Evolutionary conservation across 1,284 basidiomycete species (phyloP).

Genomic region (Rhodotorula sp.): DNA sequence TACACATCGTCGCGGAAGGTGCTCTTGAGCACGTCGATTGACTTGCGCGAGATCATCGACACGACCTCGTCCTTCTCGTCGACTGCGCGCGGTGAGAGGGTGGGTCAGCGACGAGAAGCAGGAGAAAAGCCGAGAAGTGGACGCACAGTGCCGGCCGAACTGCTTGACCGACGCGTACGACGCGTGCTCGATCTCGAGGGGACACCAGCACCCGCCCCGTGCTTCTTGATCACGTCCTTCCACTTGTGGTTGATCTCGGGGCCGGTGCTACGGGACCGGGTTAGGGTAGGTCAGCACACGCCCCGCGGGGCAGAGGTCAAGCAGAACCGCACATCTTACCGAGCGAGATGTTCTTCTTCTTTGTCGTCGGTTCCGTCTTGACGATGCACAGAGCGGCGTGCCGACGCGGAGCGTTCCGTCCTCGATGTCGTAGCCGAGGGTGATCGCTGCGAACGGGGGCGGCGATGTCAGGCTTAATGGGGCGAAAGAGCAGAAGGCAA

Average conservation of each 20-base stretch:
- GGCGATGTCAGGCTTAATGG: too few relatives aligned
- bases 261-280: slow-evolving; percentile 65
- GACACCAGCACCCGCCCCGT: slow-evolving; percentile 90
- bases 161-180: slow-evolving; percentile 94
- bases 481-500: not conserved
- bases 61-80: slow-evolving; percentile 94
- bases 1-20: slow-evolving; percentile 39
- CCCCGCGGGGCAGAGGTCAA: accelerated
- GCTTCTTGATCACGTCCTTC: slow-evolving; percentile 79
- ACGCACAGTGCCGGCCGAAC: slow-evolving; percentile 62
- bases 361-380: slow-evolving; percentile 78
- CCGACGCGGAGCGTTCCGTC: slow-evolving; percentile 88
- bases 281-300: slow-evolving; percentile 2
- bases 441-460: slow-evolving; percentile 59
- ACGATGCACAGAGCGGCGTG: slow-evolving; percentile 94
- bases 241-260: slow-evolving; percentile 77
- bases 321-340: slow-evolving; percentile 79
- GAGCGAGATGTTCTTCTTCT: slow-evolving; percentile 86
- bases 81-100: slow-evolving; percentile 51
- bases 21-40: slow-evolving; percentile 93
- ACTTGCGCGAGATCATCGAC: slow-evolving; percentile 85
- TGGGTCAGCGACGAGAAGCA: slow-evolving; percentile 58
- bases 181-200: slow-evolving; percentile 99
- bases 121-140: not conserved
- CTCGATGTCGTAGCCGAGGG: slow-evolving; percentile 93